These are phyloP conservation scores for Talaromyces rugulosus DNA, from an alignment of 2,329 filamentous ascomycete genomes.

Conservation along the genomic window DNA sequence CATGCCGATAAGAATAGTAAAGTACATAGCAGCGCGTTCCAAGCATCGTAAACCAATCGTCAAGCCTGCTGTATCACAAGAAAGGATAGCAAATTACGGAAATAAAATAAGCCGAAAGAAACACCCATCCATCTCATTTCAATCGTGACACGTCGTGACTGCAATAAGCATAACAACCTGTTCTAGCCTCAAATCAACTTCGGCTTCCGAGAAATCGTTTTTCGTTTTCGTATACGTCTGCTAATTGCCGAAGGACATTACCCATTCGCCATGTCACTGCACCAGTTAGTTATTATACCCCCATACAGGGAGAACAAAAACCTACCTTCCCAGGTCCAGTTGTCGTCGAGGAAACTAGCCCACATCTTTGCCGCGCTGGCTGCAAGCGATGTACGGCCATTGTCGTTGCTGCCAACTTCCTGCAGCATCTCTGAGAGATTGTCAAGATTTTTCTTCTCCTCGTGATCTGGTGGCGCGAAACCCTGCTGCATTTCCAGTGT, in stretches of 20 bases:
- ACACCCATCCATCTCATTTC: neutral
- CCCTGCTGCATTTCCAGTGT: constrained; percentile 21
- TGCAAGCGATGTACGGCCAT: constrained; percentile 18
- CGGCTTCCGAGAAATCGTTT: neutral
- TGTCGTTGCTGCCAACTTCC: constrained; percentile 21
- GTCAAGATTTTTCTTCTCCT: constrained; percentile 23
- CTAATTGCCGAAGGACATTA: constrained; percentile 17
- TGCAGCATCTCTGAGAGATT: constrained; percentile 20
- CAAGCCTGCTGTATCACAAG: neutral
- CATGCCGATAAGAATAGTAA: neutral
- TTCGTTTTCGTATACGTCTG: constrained; percentile 16
- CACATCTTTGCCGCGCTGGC: constrained; percentile 25
- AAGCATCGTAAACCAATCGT: neutral
- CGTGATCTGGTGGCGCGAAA: constrained; percentile 14
- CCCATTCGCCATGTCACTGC: constrained; percentile 20
- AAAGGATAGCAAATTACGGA: neutral
- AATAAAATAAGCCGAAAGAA: neutral
- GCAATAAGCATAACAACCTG: neutral
- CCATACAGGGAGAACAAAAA: neutral
- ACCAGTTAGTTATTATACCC: neutral
- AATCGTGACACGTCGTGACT: neutral
- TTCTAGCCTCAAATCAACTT: neutral
- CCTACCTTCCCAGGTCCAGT: constrained; percentile 23
- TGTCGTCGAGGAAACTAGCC: constrained; percentile 26
- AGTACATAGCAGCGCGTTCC: neutral